Percentiles rank a stretch among this genome's conserved stretches.
phyloP scores from a whole-genome alignment of 768 basidiomycete genomes.

The Pulveroboletus sp. region DNA sequence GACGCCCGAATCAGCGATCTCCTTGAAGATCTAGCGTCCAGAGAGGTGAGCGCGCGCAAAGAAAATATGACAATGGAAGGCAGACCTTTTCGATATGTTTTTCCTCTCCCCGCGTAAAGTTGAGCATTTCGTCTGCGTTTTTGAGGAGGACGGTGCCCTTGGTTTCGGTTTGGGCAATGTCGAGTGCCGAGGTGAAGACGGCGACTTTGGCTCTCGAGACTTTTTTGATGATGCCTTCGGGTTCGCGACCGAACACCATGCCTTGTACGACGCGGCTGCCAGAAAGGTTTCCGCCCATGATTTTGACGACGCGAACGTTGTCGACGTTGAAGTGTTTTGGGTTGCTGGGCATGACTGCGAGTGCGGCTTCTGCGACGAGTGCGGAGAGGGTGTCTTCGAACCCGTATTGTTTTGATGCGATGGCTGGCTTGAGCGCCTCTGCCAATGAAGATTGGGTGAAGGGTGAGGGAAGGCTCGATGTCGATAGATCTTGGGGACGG shows the following conservation, averaged over 20 bases:
- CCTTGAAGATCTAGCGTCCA: constrained; percentile 85
- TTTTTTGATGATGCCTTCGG: constrained; percentile 88
- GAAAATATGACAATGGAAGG: not conserved
- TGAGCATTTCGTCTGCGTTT: constrained; percentile 94
- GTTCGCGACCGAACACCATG: constrained; percentile 97
- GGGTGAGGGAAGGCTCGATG: constrained; percentile 66
- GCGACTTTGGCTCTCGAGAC: constrained; percentile 87
- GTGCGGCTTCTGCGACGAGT: constrained; percentile 90
- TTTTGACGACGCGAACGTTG: constrained; percentile 97
- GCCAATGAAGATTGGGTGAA: constrained; percentile 67
- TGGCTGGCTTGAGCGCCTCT: constrained; percentile 81
- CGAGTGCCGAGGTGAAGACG: constrained; percentile 90
- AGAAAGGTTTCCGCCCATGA: constrained; percentile 89
- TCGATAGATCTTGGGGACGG: constrained; percentile 57
- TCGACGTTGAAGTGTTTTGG: constrained; percentile 96
- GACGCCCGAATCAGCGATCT: constrained; percentile 94
- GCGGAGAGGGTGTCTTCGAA: constrained; percentile 78
- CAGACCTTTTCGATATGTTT: constrained; percentile 88
- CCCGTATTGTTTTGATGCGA: constrained; percentile 98
- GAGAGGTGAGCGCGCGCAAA: not conserved
- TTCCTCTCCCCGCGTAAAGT: constrained; percentile 95
- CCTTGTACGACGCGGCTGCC: constrained; percentile 88
- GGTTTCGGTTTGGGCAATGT: constrained; percentile 95
- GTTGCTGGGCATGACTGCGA: constrained; percentile 88
- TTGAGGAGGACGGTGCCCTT: constrained; percentile 97